Evolutionary conservation across 305 asterid genomes (phyloP).

Genomic region (Plantago coronopus): DNA sequence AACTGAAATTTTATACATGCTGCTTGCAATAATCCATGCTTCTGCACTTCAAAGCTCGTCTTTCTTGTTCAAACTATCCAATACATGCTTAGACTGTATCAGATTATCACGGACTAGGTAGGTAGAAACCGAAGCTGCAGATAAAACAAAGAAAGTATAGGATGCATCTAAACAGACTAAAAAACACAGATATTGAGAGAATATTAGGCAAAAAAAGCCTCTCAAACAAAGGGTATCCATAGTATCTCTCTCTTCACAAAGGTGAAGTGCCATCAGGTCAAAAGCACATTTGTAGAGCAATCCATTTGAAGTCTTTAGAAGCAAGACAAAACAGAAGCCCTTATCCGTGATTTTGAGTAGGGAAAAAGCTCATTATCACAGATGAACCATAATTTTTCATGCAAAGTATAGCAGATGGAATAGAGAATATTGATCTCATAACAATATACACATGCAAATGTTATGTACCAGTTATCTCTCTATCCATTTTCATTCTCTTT

Average conservation of each 20-base stretch:
- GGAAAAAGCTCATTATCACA: slow-evolving; percentile 1
- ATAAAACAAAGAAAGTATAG: background rate
- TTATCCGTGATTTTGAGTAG: background rate
- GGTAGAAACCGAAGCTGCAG: no score
- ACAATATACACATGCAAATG: slow-evolving; percentile 33
- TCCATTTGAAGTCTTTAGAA: background rate
- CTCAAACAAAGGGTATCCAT: background rate
- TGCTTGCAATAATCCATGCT: no score
- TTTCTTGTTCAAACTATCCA: no score
- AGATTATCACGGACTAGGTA: no score
- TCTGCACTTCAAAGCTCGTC: no score
- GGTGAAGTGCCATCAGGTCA: background rate
- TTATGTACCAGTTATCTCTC: slow-evolving; percentile 61
- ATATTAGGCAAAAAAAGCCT: background rate
- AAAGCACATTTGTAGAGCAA: background rate
- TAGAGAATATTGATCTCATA: slow-evolving; percentile 7
- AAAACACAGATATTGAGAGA: no score
- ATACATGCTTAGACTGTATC: no score
- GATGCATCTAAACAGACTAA: no score
- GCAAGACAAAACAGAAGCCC: background rate
- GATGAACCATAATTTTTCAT: background rate
- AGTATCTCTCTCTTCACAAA: background rate
- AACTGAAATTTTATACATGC: no score
- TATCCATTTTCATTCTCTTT: slow-evolving; percentile 80
- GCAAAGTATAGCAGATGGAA: background rate